These are phyloP conservation scores for Trichoderma polysporum DNA, from an alignment of 2,329 filamentous ascomycete genomes.

Conservation along the genomic window DNA sequence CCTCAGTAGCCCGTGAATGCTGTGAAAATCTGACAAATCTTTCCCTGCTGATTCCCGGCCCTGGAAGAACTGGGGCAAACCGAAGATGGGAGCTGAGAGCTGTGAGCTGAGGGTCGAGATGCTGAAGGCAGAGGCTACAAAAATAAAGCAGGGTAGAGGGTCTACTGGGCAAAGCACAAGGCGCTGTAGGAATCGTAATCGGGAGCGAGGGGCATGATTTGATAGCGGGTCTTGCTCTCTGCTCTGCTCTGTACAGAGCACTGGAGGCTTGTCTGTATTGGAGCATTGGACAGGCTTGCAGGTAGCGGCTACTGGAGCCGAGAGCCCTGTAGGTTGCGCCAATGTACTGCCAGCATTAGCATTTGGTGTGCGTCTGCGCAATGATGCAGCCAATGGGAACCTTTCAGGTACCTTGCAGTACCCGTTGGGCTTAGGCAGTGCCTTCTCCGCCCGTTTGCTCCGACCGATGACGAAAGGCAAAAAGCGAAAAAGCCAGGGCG, in stretches of 20 bases:
- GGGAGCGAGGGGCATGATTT: constrained; percentile 10
- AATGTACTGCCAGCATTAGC: background rate
- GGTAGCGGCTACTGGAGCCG: background rate
- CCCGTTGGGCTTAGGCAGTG: background rate
- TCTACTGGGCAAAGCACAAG: background rate
- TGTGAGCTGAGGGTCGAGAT: background rate
- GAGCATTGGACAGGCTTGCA: too few species aligned
- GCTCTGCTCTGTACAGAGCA: too few species aligned
- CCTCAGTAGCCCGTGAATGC: background rate
- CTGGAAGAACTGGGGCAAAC: background rate
- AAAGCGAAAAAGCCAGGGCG: background rate
- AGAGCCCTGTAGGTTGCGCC: background rate
- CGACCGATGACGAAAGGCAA: constrained; percentile 1
- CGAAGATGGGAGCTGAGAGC: background rate
- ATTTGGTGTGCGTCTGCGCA: background rate
- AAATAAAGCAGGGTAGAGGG: background rate
- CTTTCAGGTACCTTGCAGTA: background rate
- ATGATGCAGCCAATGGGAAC: background rate
- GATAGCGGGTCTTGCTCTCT: background rate
- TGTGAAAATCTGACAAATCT: background rate
- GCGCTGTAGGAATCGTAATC: background rate
- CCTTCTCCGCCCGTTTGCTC: constrained; percentile 3
- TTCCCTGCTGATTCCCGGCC: background rate
- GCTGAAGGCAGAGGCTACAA: background rate
- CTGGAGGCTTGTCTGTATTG: too few species aligned